Evolutionary conservation across 2,329 filamentous ascomycete genomes (phyloP), one percentile per base, ranked within the genome.

Genomic region (Clonostachys sp.): DNA sequence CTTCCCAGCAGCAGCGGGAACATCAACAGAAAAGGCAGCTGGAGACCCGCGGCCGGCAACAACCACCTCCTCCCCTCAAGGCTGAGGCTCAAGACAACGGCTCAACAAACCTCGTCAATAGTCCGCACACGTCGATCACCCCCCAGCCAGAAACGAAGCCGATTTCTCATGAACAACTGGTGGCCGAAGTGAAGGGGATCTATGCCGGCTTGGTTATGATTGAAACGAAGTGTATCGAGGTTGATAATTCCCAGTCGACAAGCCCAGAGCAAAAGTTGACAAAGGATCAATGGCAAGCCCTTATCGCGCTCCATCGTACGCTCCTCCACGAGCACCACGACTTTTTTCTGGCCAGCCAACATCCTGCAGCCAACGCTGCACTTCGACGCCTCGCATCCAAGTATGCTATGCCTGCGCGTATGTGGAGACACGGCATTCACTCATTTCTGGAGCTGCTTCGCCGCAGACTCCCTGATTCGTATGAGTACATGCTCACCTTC

Each of bases 361-460:
- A 97, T 58, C 91, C 90, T 0, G 86, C 84, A 0, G 89, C 90
- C 0, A 87, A 78, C 20, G 74, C 75, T 0, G 81, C 84, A 0
- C 62, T 97, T 1, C 76, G 80, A 4, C 72, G 81, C 0, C 65
- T 96, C 0, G 86, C 91, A 0, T 77, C 78, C 0, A 94, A 94
- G 51, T 96, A 96, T 55, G 83, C 84, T 0, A 96, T 97, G 89
- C 91, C 92, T 0, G 90, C 89, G 0, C 74, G 92, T 0, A 94
- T 97, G 88, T 97, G 94, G 94, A 78, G 89, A 0, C 89, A 95
- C 56, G 92, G 89, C 0, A 96, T 97, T 5, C 90, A 95, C 59
- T 84, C 83, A 0, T 94, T 94, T 48, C 73, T 95, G 0, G 89
- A 95, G 54, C 63, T 95, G 1, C 64, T 95, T 0, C 75, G 89